Base-by-base conservation (phyloP, 1,139 yeast species). In the Geotrichum aggregatum region DNA sequence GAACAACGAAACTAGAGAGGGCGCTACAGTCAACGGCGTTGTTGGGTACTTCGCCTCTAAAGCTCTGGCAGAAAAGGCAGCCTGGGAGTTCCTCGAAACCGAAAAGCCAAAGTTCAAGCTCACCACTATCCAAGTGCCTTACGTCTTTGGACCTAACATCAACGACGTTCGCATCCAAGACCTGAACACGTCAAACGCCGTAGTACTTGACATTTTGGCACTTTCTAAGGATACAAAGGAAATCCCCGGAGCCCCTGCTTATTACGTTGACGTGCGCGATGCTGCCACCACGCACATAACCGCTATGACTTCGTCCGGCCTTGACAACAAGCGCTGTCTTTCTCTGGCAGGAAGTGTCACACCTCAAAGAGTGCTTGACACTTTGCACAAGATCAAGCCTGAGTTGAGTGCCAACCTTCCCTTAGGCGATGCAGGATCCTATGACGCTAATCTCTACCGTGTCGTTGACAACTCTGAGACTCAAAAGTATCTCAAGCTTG, bases 131-230 rank as follows among this genome's bases (percentile, higher is more conserved):
- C 68, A 68, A 54, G 80, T 82, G 10, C 70, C 71, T 1, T 70
- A 62, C 51, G 76, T 76, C 1, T 72, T 74, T 61, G 82, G 82
- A n/a, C 82, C 82, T 31, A 62, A 57, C 57, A 63, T 59, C 56
- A 65, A 11, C 59, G 65, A 22, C 55, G 59, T 47, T 24, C 58
- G 58, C 18, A 50, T 60, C 11, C 63, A 60, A 10, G 56, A 57
- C 18, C 54, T 69, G 52, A 67, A 68, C 59, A 63, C 68, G 1
- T 67, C 71, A n/a, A 45, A 43, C 44, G 46, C n/a, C 8, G 24
- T 41, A 3, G 4, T 50, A 28, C 16, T 28, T 8, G 18, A 30
- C n/a, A 18, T 44, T 8, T n/a, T 50, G 40, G 14, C n/a, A n/a
- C 28, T 16, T 5, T 16, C 40, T 26, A 22, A 28, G 14, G 45